Conservation (phyloP, 371 early-diverging fungal species). For the Haplosporangium sp. region DNA sequence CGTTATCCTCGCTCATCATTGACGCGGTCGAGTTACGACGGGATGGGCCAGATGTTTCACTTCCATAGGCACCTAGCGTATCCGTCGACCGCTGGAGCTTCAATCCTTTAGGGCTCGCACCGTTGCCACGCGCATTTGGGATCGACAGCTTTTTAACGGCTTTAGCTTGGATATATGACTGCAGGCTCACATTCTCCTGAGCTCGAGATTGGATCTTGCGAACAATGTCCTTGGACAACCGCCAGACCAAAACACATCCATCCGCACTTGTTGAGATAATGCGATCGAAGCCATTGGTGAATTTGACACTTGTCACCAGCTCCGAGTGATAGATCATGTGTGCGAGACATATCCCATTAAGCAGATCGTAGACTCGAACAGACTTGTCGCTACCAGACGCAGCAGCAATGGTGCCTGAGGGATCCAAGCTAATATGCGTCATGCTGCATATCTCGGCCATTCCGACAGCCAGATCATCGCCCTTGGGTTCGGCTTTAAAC, state of each 20-base stretch:
- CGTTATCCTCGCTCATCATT: slow-evolving; percentile 37
- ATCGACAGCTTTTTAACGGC: slow-evolving; percentile 10
- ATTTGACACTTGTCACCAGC: slow-evolving; percentile 78
- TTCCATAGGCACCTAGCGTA: slow-evolving; percentile 9
- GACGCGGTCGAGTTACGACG: slow-evolving; percentile 42
- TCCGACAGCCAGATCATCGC: slow-evolving; percentile 63
- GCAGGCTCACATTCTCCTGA: slow-evolving; percentile 38
- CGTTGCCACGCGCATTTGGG: neutral
- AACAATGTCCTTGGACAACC: slow-evolving; percentile 64
- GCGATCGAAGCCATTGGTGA: slow-evolving; percentile 65
- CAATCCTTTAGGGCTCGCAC: slow-evolving; percentile 6
- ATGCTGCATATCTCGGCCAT: slow-evolving; percentile 67
- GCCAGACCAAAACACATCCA: slow-evolving; percentile 85
- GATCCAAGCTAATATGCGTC: slow-evolving; percentile 77
- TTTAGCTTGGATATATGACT: slow-evolving; percentile 25
- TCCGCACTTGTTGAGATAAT: slow-evolving; percentile 83
- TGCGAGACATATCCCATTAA: slow-evolving; percentile 71
- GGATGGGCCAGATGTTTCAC: slow-evolving; percentile 21
- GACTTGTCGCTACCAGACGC: slow-evolving; percentile 81
- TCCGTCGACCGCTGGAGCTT: slow-evolving; percentile 22
- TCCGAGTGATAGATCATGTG: slow-evolving; percentile 81
- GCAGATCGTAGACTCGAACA: slow-evolving; percentile 80
- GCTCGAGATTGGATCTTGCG: slow-evolving; percentile 56
- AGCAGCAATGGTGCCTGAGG: slow-evolving; percentile 77
- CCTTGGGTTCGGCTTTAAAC: slow-evolving; percentile 67